Evolutionary conservation across 306 rosid genomes (phyloP).

Genomic region (Lathyrus sativus): DNA sequence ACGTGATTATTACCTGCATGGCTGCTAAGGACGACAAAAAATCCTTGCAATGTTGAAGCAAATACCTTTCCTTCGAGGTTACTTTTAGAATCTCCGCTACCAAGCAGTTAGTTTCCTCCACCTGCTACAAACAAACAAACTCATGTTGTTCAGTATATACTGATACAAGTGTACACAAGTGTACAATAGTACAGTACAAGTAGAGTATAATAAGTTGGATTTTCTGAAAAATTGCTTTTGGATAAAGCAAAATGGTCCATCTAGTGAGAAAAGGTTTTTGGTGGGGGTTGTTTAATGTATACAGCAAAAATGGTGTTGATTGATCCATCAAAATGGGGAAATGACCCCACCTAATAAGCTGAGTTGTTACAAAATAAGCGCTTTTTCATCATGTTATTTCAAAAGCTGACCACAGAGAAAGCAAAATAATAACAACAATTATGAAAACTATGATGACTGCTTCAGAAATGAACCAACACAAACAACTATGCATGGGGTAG

Average conservation of each 20-base stretch:
- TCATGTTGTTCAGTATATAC: constrained; percentile 33
- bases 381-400: constrained; percentile 18
- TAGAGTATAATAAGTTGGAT: constrained; percentile 2
- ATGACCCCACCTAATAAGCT: constrained; percentile 14
- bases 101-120: constrained; percentile 81
- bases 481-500: constrained; percentile 11
- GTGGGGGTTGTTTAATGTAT: neutral
- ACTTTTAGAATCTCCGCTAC: constrained; percentile 78
- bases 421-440: neutral
- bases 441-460: constrained; percentile 4
- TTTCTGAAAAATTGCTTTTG: constrained; percentile 4
- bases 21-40: constrained; percentile 74
- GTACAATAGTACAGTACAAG: too few species aligned
- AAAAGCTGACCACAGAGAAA: constrained; percentile 16
- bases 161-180: neutral
- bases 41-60: constrained; percentile 83
- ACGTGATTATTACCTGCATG: constrained; percentile 62
- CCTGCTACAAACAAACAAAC: constrained; percentile 47
- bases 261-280: constrained; percentile 13
- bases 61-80: constrained; percentile 68
- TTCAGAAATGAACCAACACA: constrained; percentile 15
- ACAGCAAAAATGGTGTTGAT: constrained; percentile 23
- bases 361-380: constrained; percentile 5
- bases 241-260: constrained; percentile 17
- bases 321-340: constrained; percentile 11